Evolutionary conservation across 1,139 yeast species (phyloP), one percentile per base, ranked within the genome.

Genomic region (Pneumocystis carinii): DNA sequence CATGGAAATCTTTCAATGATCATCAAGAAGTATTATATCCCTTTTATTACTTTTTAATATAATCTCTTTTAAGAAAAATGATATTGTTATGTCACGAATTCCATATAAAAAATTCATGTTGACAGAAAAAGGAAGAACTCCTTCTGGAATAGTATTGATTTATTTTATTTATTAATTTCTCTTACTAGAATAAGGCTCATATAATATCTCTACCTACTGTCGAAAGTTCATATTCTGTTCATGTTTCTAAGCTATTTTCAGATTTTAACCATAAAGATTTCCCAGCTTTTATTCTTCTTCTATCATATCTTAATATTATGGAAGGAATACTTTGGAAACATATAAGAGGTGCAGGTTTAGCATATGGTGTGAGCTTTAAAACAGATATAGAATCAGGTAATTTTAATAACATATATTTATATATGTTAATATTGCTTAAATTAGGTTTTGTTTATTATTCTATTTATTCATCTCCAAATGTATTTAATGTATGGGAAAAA

Each of bases 301-400:
- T 86, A 12, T 90, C 87, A 65, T 87, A 85, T 70, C 77, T 94
- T 66, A 86, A 85, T 68, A 87, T 90, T 37, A 89, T 89, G 32
- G 99, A 94, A 74, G 99, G 99, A 1, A 97, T 98, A 53, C 85
- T 92, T 68, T 92, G 98, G 97, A 82, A 90, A 71, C 96, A 94
- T 62, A 87, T 94, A 56, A 82, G 99, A 74, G 99, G 99, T 55
- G 82, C 90, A 1, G 99, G 99, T 1, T 78, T 89, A 63, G 97
- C 97, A 0, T 94, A 94, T 73, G 97, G 97, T 39, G 94, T 92
- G 0, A 78, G 76, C 64, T 78, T 89, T 67, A 72, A 78, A 38
- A 77, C 83, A 63, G 79, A 80, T 68, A 71, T 82, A 19, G 96
- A 90, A 68, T 76, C 82, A 42, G 55, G 55, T 48, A 48, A 48